Evolutionary conservation across 768 basidiomycete species (phyloP).

Genomic region (Favolaschia claudopus): DNA sequence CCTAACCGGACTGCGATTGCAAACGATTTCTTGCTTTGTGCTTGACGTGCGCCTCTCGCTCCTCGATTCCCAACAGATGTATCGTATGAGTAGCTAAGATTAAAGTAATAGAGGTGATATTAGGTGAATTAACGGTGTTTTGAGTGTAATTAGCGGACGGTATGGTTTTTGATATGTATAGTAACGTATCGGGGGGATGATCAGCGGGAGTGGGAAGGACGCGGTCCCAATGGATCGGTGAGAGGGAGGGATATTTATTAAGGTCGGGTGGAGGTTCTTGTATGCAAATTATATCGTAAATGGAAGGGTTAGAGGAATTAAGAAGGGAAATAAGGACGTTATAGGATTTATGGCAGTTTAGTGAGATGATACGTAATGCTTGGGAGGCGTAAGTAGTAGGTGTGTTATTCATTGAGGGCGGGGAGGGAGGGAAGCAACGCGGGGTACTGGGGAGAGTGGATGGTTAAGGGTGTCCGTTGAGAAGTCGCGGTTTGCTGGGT

Average conservation of each 20-base stretch:
- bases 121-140: not conserved
- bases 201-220: not conserved
- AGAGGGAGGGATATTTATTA: not conserved
- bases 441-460: not conserved
- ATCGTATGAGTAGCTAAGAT: not conserved
- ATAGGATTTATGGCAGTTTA: slow-evolving; percentile 6
- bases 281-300: not conserved
- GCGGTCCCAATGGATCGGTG: not conserved
- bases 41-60: too few species aligned
- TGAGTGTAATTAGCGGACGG: not conserved
- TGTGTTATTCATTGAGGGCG: not conserved
- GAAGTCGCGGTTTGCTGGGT: too few species aligned
- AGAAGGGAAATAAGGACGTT: not conserved
- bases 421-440: not conserved
- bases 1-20: too few species aligned
- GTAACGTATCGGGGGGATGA: not conserved
- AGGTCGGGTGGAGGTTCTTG: slow-evolving; percentile 6
- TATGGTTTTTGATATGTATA: not conserved
- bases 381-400: not conserved
- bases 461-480: not conserved
- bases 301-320: not conserved
- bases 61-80: too few species aligned
- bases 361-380: not conserved
- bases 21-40: too few species aligned
- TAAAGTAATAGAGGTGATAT: not conserved